Evolutionary conservation across 2,329 filamentous ascomycete species (phyloP).

Genomic region (Biscogniauxia sp.): DNA sequence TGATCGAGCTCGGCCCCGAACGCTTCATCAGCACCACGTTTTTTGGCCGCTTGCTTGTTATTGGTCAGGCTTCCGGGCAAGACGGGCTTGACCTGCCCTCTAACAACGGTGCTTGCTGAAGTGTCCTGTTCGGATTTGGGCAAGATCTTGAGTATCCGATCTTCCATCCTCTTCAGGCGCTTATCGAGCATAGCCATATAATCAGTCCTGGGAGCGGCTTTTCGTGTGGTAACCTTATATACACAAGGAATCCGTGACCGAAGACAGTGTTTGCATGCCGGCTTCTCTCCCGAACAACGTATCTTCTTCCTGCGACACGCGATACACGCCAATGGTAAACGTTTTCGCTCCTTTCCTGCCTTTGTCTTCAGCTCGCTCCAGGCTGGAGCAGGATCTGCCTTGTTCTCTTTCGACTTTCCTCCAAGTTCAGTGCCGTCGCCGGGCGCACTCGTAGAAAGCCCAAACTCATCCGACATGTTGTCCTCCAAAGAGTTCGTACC

Average conservation of each 20-base stretch:
- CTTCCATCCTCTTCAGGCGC: conserved; percentile 93
- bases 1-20: conserved; percentile 79
- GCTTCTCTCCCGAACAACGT: conserved; percentile 94
- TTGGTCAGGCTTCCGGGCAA: conserved; percentile 53
- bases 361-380: conserved; percentile 88
- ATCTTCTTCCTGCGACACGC: conserved; percentile 97
- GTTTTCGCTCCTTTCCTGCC: conserved; percentile 92
- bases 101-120: conserved; percentile 61
- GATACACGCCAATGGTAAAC: conserved; percentile 89
- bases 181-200: conserved; percentile 99
- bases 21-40: conserved; percentile 81
- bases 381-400: conserved; percentile 57
- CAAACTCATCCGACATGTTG: conserved; percentile 57
- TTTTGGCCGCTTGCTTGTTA: conserved; percentile 63
- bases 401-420: conserved; percentile 55
- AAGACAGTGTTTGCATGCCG: conserved; percentile 93
- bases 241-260: conserved; percentile 92
- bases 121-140: conserved; percentile 79
- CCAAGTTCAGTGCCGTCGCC: conserved; percentile 55
- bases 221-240: conserved; percentile 94
- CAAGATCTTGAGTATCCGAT: conserved; percentile 92
- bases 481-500: conserved; percentile 51
- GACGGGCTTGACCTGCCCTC: conserved; percentile 82
- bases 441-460: conserved; percentile 44
- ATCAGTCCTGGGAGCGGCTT: conserved; percentile 90